Percentiles rank a stretch among this genome's conserved stretches.
Evolutionary conservation across 2,329 filamentous ascomycete genomes (phyloP).

Genomic region (Trichoderma polysporum): DNA sequence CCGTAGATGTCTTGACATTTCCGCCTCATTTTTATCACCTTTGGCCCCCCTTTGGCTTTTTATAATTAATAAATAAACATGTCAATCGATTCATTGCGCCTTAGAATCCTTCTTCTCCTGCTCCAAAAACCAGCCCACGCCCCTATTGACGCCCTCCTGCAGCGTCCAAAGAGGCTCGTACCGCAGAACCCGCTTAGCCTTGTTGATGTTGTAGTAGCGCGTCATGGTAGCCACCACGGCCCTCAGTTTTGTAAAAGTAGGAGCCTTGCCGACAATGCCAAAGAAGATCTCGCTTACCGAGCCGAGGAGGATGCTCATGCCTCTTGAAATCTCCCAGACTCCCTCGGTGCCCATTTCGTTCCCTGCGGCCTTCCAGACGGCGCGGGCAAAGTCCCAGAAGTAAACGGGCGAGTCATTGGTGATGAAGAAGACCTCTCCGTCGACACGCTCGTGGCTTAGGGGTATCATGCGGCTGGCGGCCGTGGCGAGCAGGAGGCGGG

Average conservation of each 20-base stretch:
- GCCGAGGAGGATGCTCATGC: conserved; percentile 53
- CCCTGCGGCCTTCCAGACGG: conserved; percentile 69
- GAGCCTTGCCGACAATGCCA: conserved; percentile 49
- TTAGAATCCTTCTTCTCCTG: conserved; percentile 43
- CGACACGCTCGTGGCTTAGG: conserved; percentile 71
- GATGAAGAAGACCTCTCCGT: conserved; percentile 86
- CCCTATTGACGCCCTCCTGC: conserved; percentile 60
- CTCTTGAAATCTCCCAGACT: conserved; percentile 55
- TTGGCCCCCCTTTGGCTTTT: background rate
- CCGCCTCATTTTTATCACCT: background rate
- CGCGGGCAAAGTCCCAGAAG: conserved; percentile 85
- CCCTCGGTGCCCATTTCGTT: conserved; percentile 50
- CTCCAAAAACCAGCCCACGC: conserved; percentile 56
- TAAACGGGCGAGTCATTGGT: conserved; percentile 87
- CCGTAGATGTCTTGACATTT: background rate
- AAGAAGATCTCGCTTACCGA: conserved; percentile 53
- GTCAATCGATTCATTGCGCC: conserved; percentile 21
- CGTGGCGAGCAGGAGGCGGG: conserved; percentile 67
- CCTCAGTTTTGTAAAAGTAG: conserved; percentile 59
- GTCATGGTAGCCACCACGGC: conserved; percentile 71
- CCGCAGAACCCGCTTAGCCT: conserved; percentile 68
- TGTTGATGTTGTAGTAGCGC: conserved; percentile 73
- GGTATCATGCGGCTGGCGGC: conserved; percentile 54
- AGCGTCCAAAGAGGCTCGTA: conserved; percentile 67
- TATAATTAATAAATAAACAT: background rate